Conservation (phyloP, 768 basidiomycete species). For the Zangia roseola region DNA sequence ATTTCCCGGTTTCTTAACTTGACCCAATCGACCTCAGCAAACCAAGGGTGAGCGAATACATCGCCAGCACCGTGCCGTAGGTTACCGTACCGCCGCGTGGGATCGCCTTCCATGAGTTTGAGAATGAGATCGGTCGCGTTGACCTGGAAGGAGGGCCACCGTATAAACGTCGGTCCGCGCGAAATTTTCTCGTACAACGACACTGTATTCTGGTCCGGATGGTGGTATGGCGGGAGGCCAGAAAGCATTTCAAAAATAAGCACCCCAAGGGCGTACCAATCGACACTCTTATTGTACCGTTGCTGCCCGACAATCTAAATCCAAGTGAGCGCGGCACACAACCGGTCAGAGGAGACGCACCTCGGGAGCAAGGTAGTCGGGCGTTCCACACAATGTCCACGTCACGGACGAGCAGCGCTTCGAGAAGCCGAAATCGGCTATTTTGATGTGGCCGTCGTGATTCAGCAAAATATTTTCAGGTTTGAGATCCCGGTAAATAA, state of each 20-base stretch:
- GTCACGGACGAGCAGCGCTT: constrained; percentile 85
- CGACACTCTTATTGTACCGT: constrained; percentile 94
- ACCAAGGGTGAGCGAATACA: constrained; percentile 93
- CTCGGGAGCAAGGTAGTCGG: constrained; percentile 97
- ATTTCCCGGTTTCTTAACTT: constrained; percentile 82
- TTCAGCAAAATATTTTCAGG: constrained; percentile 95
- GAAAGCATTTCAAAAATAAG: constrained; percentile 98
- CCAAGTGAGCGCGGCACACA: constrained; percentile 7
- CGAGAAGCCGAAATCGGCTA: constrained; percentile 96
- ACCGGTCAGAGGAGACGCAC: constrained; percentile 37
- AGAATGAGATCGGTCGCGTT: constrained; percentile 87
- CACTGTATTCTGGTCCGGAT: constrained; percentile 79
- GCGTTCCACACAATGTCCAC: constrained; percentile 95
- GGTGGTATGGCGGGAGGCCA: constrained; percentile 93
- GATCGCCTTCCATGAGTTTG: constrained; percentile 87
- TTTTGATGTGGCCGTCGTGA: constrained; percentile 94
- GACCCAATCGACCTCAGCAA: constrained; percentile 90
- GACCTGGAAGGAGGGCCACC: constrained; percentile 75
- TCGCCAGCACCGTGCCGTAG: constrained; percentile 84
- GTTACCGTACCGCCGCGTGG: constrained; percentile 88
- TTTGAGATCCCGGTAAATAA: constrained; percentile 97
- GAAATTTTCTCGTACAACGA: constrained; percentile 91
- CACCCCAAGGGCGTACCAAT: constrained; percentile 98
- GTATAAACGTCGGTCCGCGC: constrained; percentile 67
- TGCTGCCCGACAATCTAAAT: constrained; percentile 71